phyloP scores from a whole-genome alignment of 352 stramenopile species.

The Globisporangium polare region DNA sequence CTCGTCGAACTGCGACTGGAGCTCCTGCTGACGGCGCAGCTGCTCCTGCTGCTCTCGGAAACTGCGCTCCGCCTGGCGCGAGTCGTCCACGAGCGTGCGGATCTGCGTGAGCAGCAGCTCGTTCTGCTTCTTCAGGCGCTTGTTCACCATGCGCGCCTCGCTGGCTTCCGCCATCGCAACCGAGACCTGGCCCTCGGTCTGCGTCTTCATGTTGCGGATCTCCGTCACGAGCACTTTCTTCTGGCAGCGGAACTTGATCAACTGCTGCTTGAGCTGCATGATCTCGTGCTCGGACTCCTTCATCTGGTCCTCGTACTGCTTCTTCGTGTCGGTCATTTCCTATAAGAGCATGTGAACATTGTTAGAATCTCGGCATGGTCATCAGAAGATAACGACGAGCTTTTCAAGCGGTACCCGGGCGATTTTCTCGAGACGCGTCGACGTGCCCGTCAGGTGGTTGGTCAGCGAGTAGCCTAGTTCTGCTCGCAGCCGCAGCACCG shows the following conservation, averaged over 20 bases:
- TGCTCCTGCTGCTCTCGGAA: constrained; percentile 29
- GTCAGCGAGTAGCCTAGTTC: constrained; percentile 74
- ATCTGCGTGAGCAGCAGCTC: constrained; percentile 79
- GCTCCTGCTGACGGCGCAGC: constrained; percentile 20
- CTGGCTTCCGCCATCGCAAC: constrained; percentile 82
- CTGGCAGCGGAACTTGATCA: constrained; percentile 76
- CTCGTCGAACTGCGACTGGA: constrained; percentile 14
- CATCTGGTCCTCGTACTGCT: constrained; percentile 67
- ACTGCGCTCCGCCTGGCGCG: constrained; percentile 41
- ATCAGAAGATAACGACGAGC: not conserved
- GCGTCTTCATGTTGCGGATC: constrained; percentile 73
- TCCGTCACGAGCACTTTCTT: constrained; percentile 76
- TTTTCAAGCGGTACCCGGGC: constrained; percentile 31
- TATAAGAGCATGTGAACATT: constrained; percentile 8
- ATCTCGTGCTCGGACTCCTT: constrained; percentile 46
- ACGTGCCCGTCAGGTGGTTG: constrained; percentile 71
- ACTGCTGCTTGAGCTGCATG: constrained; percentile 54
- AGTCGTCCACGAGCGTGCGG: constrained; percentile 62
- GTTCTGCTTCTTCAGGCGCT: constrained; percentile 79
- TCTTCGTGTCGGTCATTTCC: constrained; percentile 68
- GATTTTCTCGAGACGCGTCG: constrained; percentile 70
- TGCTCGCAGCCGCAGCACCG: constrained; percentile 63
- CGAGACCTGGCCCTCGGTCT: constrained; percentile 67
- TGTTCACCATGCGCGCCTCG: constrained; percentile 86
- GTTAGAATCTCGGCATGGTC: not conserved